Conservation (phyloP, 768 basidiomycete species). For the Naganishia friedmannii region DNA sequence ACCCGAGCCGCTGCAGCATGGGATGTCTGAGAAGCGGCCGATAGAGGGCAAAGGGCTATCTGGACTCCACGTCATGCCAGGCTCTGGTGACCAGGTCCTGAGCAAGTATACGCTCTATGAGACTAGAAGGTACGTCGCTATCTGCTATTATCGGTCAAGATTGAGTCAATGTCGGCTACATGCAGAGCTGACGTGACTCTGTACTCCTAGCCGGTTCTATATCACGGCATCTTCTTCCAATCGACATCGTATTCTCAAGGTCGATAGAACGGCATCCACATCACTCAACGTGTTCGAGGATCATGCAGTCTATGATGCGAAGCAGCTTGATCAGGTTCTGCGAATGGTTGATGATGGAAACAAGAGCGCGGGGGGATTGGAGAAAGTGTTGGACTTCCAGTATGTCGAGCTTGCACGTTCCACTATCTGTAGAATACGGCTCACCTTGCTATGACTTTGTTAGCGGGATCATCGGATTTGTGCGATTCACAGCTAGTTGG, state of each 20-base stretch:
- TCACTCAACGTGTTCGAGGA: slow-evolving; percentile 80
- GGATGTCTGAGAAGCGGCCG: background rate
- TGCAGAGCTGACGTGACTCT: background rate
- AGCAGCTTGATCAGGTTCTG: slow-evolving; percentile 83
- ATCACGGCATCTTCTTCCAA: slow-evolving; percentile 86
- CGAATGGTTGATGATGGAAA: slow-evolving; percentile 97
- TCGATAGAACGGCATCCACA: slow-evolving; percentile 73
- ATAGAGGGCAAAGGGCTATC: background rate
- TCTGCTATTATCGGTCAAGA: slow-evolving; percentile 7
- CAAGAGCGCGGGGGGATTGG: slow-evolving; percentile 78
- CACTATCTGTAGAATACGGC: background rate
- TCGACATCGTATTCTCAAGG: slow-evolving; percentile 84
- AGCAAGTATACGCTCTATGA: slow-evolving; percentile 94
- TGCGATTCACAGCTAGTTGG: slow-evolving; percentile 91
- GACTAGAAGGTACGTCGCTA: slow-evolving; percentile 60
- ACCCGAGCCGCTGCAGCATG: background rate
- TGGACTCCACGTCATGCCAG: slow-evolving; percentile 12
- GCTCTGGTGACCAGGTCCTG: slow-evolving; percentile 40
- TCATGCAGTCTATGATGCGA: slow-evolving; percentile 78
- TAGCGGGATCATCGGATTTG: slow-evolving; percentile 64
- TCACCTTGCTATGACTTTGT: background rate
- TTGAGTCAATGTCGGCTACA: background rate
- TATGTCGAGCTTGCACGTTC: slow-evolving; percentile 62
- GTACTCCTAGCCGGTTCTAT: slow-evolving; percentile 64
- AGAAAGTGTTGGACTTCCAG: slow-evolving; percentile 72